Evolutionary conservation across 2,329 filamentous ascomycete genomes (phyloP), one percentile per base, ranked within the genome.

Genomic region (Bipolaris cookei): DNA sequence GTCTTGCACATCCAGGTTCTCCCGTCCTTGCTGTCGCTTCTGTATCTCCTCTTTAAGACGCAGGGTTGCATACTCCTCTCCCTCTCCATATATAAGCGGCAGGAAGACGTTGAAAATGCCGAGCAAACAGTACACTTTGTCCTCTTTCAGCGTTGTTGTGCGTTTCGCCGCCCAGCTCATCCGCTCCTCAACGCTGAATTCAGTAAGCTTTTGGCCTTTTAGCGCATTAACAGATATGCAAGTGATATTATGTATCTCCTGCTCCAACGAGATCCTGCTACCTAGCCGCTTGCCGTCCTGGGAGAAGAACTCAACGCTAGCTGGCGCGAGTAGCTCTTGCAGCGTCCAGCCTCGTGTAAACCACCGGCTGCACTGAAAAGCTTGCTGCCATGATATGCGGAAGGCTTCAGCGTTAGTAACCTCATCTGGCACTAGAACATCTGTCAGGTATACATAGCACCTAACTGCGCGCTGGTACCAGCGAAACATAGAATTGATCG

Each of bases 151-250:
- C 25, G 61, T 69, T 7, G 69, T 71, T 25, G 53, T 54, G 16
- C 71, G 64, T 16, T 34, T 45, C 4, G 61, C 61, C 13, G 61
- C 61, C 71, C 70, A 73, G 16, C 55, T 62, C 54, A 69, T 61
- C 53, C 68, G 59, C 32, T 68, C 57, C 10, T 64, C 54, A 30
- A 69, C 49, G 42, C 55, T 64, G 14, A 56, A 54, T 16, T 60
- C 41, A 13, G 50, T 32, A 14, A 64, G 62, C 51, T 39, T 52
- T 46, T 43, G 35, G 6, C 55, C 61, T 35, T 34, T 28, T 6
- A 62, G 30, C 4, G 38, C 56, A n/a, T 39, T 23, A 10, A 58
- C 10, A 41, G 59, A 51, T 18, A 68, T 68, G 0, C 18, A 30
- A 6, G 65, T 68, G 8, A 63, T 54, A 3, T 51, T 11, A 38